Conservation (phyloP, 495 filamentous ascomycete genomes). For the Amniculicola lignicola region DNA sequence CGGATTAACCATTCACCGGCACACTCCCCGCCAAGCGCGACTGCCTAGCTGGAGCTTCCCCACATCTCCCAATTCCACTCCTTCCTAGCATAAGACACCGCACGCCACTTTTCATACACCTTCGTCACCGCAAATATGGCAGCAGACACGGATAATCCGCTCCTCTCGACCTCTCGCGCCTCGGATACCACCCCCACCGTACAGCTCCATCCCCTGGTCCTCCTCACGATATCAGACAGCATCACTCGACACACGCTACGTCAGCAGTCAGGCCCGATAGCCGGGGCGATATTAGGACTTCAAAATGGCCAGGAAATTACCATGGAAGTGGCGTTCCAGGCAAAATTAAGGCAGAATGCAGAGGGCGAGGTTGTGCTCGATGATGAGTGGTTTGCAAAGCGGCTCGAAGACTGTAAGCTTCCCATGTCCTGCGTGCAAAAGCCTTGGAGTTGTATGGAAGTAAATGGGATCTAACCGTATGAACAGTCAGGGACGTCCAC, state of each 20-base stretch:
- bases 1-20: constrained; percentile 18
- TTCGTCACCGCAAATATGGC: constrained; percentile 41
- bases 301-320: constrained; percentile 87
- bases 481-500: constrained; percentile 81
- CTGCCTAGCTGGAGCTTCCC: constrained; percentile 26
- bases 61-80: constrained; percentile 14
- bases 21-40: constrained; percentile 7
- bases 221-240: constrained; percentile 95
- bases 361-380: constrained; percentile 56
- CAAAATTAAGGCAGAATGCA: constrained; percentile 53
- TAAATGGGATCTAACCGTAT: background rate
- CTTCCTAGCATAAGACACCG: no score
- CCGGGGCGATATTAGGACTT: constrained; percentile 84
- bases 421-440: background rate
- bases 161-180: constrained; percentile 60
- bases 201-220: constrained; percentile 86
- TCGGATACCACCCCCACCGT: constrained; percentile 77
- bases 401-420: constrained; percentile 77
- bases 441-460: background rate
- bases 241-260: constrained; percentile 86
- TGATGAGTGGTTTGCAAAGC: constrained; percentile 68
- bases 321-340: constrained; percentile 89
- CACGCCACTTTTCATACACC: no score
- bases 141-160: constrained; percentile 45
- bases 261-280: constrained; percentile 66